Evolutionary conservation across 2,329 filamentous ascomycete species (phyloP).

Genomic region (Fusarium bactridioides): DNA sequence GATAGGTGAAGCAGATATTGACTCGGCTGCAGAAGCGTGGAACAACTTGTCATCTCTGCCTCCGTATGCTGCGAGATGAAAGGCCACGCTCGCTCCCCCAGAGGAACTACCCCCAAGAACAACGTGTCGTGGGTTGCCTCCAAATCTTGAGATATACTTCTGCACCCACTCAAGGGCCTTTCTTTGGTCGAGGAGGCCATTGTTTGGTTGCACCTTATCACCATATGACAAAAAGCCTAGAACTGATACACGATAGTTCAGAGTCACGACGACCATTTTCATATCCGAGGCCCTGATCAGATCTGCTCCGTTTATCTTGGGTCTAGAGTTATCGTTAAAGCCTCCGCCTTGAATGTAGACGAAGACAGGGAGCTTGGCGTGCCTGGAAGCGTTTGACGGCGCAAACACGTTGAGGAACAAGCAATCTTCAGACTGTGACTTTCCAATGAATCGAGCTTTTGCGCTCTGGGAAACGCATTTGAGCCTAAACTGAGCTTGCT

Average conservation of each 20-base stretch:
- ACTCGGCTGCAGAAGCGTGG: slow-evolving; percentile 59
- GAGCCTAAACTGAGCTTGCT: slow-evolving; percentile 28
- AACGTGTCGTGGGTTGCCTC: slow-evolving; percentile 72
- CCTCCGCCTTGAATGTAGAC: slow-evolving; percentile 67
- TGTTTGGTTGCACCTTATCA: slow-evolving; percentile 68
- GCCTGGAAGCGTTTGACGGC: slow-evolving; percentile 58
- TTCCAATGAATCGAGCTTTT: slow-evolving; percentile 23
- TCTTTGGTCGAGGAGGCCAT: slow-evolving; percentile 74
- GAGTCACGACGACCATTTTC: slow-evolving; percentile 72
- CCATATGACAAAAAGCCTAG: slow-evolving; percentile 74
- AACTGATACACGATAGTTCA: slow-evolving; percentile 79
- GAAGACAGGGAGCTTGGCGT: slow-evolving; percentile 69
- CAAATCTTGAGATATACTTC: slow-evolving; percentile 70
- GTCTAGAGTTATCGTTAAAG: slow-evolving; percentile 58
- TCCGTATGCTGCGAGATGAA: slow-evolving; percentile 66
- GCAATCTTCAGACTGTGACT: slow-evolving; percentile 67
- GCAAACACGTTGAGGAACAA: slow-evolving; percentile 72
- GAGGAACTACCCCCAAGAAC: slow-evolving; percentile 73
- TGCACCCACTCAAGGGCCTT: slow-evolving; percentile 76
- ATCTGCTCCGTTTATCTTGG: slow-evolving; percentile 66
- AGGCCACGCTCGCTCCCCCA: slow-evolving; percentile 68
- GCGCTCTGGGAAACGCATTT: slow-evolving; percentile 44
- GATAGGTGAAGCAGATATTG: slow-evolving; percentile 59
- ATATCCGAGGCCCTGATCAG: slow-evolving; percentile 64
- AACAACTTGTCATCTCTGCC: slow-evolving; percentile 59